Evolutionary conservation across 1,139 yeast species (phyloP).

Genomic region (Diutina siamensis): DNA sequence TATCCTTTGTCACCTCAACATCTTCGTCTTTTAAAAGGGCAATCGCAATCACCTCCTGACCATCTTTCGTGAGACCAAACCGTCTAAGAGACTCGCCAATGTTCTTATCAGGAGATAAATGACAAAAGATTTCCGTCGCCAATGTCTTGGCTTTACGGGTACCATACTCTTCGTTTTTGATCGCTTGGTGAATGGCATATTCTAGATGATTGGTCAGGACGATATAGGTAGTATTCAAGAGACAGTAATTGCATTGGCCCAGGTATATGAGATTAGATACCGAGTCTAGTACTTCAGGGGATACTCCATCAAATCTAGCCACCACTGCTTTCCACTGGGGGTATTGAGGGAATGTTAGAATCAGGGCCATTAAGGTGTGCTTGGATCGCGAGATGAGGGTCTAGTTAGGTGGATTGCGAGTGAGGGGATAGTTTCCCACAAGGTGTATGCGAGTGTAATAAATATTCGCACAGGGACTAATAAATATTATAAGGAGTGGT

Average conservation of each 20-base stretch:
- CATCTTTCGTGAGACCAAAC: constrained; percentile 27
- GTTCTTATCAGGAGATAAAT: constrained; percentile 32
- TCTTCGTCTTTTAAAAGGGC: constrained; percentile 15
- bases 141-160: constrained; percentile 29
- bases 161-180: constrained; percentile 18
- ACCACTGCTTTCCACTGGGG: constrained; percentile 16
- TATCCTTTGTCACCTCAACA: constrained; percentile 9
- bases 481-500: too few relatives aligned
- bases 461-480: too few relatives aligned
- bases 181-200: constrained; percentile 23
- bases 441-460: too few relatives aligned
- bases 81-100: constrained; percentile 31
- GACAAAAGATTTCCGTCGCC: constrained; percentile 31
- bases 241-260: constrained; percentile 27
- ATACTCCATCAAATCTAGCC: constrained; percentile 16
- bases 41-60: constrained; percentile 21
- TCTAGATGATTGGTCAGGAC: constrained; percentile 27
- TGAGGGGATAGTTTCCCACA: too few relatives aligned
- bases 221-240: constrained; percentile 26
- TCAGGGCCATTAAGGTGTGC: not conserved
- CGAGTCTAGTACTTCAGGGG: constrained; percentile 12
- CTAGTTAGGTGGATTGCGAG: not conserved
- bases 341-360: constrained; percentile 22
- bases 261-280: constrained; percentile 23
- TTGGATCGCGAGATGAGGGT: not conserved